Conservation (phyloP, 768 basidiomycete species). For the Sarcodon sp. region DNA sequence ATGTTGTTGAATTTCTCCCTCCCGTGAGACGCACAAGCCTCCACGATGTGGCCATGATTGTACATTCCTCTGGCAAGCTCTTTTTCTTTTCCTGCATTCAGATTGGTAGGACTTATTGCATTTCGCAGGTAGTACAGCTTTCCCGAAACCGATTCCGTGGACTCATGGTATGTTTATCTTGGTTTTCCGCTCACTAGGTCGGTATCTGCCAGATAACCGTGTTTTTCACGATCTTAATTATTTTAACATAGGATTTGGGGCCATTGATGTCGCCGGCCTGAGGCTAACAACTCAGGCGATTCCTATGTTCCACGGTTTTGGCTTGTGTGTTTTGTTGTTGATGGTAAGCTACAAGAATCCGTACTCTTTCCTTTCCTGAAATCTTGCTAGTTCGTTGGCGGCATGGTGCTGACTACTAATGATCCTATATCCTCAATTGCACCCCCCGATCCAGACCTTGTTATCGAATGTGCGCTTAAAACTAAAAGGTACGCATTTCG, state of each 20-base stretch:
- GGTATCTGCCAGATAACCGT: not conserved
- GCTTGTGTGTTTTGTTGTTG: not conserved
- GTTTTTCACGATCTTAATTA: not conserved
- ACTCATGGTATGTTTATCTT: constrained; percentile 4
- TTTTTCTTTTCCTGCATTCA: not conserved
- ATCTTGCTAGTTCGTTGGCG: not conserved
- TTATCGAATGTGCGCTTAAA: not conserved
- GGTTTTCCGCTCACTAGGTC: not conserved
- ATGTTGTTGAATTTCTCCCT: not conserved
- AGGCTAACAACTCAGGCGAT: not conserved
- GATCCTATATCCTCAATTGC: not conserved
- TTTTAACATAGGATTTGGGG: no score
- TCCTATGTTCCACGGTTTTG: not conserved
- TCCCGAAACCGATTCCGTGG: constrained; percentile 15
- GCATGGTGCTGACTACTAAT: not conserved
- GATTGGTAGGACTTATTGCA: not conserved
- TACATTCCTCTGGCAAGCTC: constrained; percentile 10
- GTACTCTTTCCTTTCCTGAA: not conserved
- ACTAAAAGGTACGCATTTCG: not conserved
- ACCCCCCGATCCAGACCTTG: not conserved
- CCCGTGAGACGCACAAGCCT: not conserved
- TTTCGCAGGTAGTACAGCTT: constrained; percentile 15
- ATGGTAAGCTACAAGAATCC: not conserved
- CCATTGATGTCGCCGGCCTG: no score
- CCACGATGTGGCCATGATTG: not conserved